phyloP scores from a whole-genome alignment of 2,329 filamentous ascomycete genomes.

The Colletotrichum scovillei region DNA sequence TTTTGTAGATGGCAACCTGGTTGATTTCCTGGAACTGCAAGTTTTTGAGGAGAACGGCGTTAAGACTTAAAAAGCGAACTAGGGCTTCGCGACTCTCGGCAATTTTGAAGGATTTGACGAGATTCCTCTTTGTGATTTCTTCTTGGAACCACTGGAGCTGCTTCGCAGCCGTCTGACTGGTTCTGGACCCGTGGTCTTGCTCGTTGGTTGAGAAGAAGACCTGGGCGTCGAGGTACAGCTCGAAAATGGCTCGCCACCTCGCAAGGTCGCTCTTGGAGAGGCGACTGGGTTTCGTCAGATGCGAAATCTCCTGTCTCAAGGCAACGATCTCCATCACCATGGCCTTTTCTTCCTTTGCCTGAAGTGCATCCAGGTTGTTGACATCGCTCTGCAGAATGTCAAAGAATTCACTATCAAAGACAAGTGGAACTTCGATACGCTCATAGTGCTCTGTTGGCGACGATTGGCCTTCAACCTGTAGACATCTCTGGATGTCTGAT shows the following conservation, averaged over 20 bases:
- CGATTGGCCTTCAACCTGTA: conserved; percentile 8
- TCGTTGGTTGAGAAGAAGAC: conserved; percentile 87
- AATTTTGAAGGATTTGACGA: conserved; percentile 73
- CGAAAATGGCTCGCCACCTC: conserved; percentile 84
- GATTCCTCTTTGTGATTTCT: conserved; percentile 70
- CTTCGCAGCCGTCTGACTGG: conserved; percentile 72
- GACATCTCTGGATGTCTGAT: conserved; percentile 35
- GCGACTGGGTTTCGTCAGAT: conserved; percentile 71
- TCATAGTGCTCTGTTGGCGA: conserved; percentile 26
- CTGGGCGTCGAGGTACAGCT: conserved; percentile 81
- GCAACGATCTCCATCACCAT: conserved; percentile 72
- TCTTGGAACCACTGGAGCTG: conserved; percentile 79
- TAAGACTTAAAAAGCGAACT: conserved; percentile 77
- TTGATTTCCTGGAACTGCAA: conserved; percentile 90
- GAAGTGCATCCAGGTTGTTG: conserved; percentile 74
- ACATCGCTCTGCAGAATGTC: conserved; percentile 79
- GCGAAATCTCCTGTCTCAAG: conserved; percentile 73
- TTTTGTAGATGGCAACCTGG: conserved; percentile 80
- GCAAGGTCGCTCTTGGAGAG: conserved; percentile 75
- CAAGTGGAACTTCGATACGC: conserved; percentile 78
- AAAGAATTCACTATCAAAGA: conserved; percentile 85
- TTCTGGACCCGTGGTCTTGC: conserved; percentile 74
- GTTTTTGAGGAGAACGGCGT: conserved; percentile 80
- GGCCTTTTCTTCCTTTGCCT: conserved; percentile 71
- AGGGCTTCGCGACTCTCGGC: conserved; percentile 74